phyloP scores from a whole-genome alignment of 2,329 filamentous ascomycete species.

The Verruconis gallopava region DNA sequence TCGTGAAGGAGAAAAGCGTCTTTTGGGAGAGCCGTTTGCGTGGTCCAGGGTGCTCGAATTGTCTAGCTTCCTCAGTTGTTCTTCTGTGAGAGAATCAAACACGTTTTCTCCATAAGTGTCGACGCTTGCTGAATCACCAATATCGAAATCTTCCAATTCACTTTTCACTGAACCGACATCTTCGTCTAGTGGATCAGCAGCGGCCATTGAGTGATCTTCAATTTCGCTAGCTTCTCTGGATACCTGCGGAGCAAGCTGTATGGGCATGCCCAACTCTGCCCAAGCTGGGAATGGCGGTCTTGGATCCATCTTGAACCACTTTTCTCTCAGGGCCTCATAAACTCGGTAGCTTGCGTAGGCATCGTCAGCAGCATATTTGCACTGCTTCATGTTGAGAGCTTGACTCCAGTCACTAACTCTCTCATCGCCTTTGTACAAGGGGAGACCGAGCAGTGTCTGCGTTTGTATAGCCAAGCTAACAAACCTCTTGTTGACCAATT shows the following conservation, averaged over 20 bases:
- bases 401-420: constrained; percentile 64
- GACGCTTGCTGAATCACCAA: not conserved
- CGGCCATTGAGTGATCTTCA: not conserved
- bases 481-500: constrained; percentile 50
- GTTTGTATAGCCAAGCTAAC: constrained; percentile 59
- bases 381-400: constrained; percentile 47
- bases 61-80: no score
- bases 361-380: constrained; percentile 50
- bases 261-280: constrained; percentile 53
- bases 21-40: no score
- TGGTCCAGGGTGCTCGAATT: no score
- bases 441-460: constrained; percentile 55
- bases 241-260: constrained; percentile 34
- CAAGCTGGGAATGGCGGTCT: constrained; percentile 56
- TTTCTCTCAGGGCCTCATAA: constrained; percentile 56
- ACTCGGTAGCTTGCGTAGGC: constrained; percentile 69
- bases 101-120: not conserved
- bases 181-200: not conserved
- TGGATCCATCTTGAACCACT: constrained; percentile 53
- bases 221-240: constrained; percentile 13
- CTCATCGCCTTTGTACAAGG: constrained; percentile 64
- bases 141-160: not conserved
- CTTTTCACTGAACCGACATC: constrained; percentile 1
- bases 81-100: not conserved
- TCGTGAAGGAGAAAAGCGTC: no score